phyloP scores from a whole-genome alignment of 768 basidiomycete genomes.

The Leucocoprinus sp. region DNA sequence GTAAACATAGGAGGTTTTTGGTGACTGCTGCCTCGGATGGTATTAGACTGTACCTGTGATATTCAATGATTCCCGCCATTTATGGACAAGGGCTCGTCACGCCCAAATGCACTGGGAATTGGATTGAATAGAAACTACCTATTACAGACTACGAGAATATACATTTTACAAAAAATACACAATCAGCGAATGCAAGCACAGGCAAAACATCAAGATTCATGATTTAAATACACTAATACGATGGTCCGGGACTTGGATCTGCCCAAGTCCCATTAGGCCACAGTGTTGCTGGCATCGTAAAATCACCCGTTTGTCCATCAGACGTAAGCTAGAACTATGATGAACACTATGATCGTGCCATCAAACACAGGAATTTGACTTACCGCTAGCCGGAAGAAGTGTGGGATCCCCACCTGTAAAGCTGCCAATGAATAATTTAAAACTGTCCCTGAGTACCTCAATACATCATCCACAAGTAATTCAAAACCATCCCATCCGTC shows the following conservation, averaged over 20 bases:
- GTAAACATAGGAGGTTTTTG: too few relatives aligned
- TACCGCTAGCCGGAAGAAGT: slow-evolving; percentile 76
- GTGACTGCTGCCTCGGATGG: too few relatives aligned
- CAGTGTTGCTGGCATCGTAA: slow-evolving; percentile 68
- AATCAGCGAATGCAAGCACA: background rate
- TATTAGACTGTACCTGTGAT: too few relatives aligned
- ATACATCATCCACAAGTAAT: slow-evolving; percentile 81
- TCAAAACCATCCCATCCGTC: slow-evolving; percentile 67
- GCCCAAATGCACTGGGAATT: too few relatives aligned
- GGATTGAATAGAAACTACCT: too few relatives aligned
- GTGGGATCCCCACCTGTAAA: slow-evolving; percentile 52
- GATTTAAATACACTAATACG: slow-evolving; percentile 18
- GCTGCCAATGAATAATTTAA: slow-evolving; percentile 65
- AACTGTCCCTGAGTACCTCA: slow-evolving; percentile 62
- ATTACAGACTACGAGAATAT: too few relatives aligned
- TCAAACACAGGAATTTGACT: slow-evolving; percentile 23
- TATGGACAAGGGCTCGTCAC: too few relatives aligned
- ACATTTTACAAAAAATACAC: background rate
- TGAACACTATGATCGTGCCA: slow-evolving; percentile 1
- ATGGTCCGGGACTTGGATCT: slow-evolving; percentile 63
- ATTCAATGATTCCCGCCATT: too few relatives aligned
- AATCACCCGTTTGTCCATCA: slow-evolving; percentile 52
- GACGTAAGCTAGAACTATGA: slow-evolving; percentile 36
- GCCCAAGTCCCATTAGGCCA: slow-evolving; percentile 81
- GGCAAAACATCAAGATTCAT: background rate